Conservation (phyloP, 1,284 basidiomycete species). For the Caloboletus firmus region DNA sequence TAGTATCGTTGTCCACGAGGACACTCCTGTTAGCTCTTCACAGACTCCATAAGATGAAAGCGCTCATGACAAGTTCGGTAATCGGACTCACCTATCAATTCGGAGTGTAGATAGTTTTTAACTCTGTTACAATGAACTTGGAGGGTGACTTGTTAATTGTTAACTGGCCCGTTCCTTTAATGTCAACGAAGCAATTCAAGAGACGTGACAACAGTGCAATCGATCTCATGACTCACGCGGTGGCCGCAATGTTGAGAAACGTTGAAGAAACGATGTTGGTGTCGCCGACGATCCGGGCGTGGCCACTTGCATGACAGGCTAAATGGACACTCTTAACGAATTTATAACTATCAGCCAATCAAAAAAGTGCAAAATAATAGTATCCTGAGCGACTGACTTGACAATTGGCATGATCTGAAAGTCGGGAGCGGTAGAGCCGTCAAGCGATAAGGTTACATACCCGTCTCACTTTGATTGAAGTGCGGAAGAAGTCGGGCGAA, state of each 20-base stretch:
- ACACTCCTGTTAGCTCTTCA: not conserved
- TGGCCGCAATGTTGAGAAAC: not conserved
- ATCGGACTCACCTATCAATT: not conserved
- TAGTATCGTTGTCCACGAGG: conserved; percentile 4
- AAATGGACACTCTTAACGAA: too few relatives aligned
- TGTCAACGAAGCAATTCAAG: not conserved
- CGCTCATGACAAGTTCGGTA: not conserved
- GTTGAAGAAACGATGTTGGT: not conserved
- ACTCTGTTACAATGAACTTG: not conserved
- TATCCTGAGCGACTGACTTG: too few relatives aligned
- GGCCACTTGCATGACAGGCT: too few relatives aligned
- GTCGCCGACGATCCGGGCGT: too few relatives aligned
- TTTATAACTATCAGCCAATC: too few relatives aligned
- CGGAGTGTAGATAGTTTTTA: not conserved
- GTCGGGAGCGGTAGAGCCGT: too few relatives aligned
- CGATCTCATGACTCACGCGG: not conserved
- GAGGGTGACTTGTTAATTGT: not conserved
- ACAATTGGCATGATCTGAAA: too few relatives aligned
- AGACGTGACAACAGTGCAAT: not conserved
- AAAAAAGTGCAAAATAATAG: too few relatives aligned
- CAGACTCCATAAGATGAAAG: not conserved
- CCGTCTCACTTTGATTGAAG: too few relatives aligned
- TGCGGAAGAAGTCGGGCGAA: too few relatives aligned
- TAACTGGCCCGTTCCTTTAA: not conserved
- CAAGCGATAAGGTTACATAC: too few relatives aligned